A percentile compares a stretch with the other conserved stretches of the same genome.
Conservation (phyloP, 1,139 yeast genomes). For the Lodderomyces parapsilosis region DNA sequence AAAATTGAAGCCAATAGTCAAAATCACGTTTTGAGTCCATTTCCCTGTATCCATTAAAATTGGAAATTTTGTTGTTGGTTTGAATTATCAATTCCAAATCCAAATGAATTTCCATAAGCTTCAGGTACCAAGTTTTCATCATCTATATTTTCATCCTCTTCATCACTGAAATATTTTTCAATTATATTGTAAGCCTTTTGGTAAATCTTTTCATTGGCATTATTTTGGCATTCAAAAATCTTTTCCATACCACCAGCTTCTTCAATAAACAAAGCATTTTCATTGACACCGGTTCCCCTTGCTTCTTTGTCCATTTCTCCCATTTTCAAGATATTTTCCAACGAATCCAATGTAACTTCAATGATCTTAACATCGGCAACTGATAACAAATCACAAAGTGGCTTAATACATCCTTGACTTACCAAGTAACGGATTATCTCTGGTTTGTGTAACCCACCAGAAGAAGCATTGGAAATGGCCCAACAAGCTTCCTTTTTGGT, state of each 20-base stretch:
- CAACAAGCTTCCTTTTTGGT: constrained; percentile 99
- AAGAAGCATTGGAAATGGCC: constrained; percentile 97
- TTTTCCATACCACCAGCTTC: constrained; percentile 99
- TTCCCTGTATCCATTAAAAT: constrained; percentile 26
- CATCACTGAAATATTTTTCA: constrained; percentile 86
- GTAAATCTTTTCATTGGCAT: constrained; percentile 88
- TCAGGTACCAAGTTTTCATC: constrained; percentile 82
- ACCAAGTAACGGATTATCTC: constrained; percentile 93
- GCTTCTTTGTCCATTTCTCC: constrained; percentile 92
- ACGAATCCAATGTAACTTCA: constrained; percentile 92
- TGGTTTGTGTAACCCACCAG: constrained; percentile 91
- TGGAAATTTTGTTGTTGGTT: constrained; percentile 52
- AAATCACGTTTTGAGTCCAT: too few species aligned
- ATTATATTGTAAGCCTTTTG: constrained; percentile 87
- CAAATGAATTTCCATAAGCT: constrained; percentile 80
- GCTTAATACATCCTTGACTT: constrained; percentile 94
- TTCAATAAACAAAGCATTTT: constrained; percentile 87
- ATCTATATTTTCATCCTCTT: constrained; percentile 75
- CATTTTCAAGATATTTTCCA: constrained; percentile 88
- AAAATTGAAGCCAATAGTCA: neutral
- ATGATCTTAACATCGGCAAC: constrained; percentile 89
- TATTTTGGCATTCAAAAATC: constrained; percentile 89
- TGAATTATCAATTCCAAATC: constrained; percentile 67
- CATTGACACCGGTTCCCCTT: constrained; percentile 66
- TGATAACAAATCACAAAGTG: constrained; percentile 86